Evolutionary conservation across 208 protist genomes (phyloP).

Genomic region (Leishmania tarentolae): DNA sequence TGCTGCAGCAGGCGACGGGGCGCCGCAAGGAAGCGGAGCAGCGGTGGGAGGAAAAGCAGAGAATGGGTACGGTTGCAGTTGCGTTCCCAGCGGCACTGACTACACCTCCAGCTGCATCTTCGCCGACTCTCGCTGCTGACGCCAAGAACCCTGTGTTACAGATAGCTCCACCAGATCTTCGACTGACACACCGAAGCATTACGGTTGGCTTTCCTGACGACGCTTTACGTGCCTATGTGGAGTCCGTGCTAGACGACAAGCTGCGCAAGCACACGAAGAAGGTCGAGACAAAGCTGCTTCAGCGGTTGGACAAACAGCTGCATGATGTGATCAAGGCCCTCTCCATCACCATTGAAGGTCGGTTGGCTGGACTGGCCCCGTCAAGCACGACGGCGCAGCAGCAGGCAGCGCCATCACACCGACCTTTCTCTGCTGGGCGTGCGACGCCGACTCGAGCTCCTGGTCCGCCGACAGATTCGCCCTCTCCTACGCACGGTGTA

Average conservation of each 20-base stretch:
- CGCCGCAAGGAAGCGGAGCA: conserved; percentile 59
- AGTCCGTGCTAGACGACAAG: conserved; percentile 58
- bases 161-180: neutral
- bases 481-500: neutral
- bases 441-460: neutral
- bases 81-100: conserved; percentile 6
- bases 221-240: conserved; percentile 71
- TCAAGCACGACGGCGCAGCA: neutral
- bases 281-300: conserved; percentile 55
- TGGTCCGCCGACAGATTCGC: neutral
- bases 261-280: conserved; percentile 64
- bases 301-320: conserved; percentile 72
- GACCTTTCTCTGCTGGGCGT: neutral
- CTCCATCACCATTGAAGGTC: conserved; percentile 53
- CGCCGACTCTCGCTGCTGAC: neutral
- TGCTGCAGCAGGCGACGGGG: conserved; percentile 77
- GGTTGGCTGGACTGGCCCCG: conserved; percentile 28
- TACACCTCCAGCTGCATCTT: neutral
- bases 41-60: conserved; percentile 31
- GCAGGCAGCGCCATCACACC: neutral
- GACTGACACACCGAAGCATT: conserved; percentile 61
- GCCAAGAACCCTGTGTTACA: neutral
- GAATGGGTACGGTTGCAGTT: conserved; percentile 11
- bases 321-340: conserved; percentile 63
- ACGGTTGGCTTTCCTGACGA: conserved; percentile 81